phyloP scores from a whole-genome alignment of 805 yeast species.

The Lipomyces chichibuensis region DNA sequence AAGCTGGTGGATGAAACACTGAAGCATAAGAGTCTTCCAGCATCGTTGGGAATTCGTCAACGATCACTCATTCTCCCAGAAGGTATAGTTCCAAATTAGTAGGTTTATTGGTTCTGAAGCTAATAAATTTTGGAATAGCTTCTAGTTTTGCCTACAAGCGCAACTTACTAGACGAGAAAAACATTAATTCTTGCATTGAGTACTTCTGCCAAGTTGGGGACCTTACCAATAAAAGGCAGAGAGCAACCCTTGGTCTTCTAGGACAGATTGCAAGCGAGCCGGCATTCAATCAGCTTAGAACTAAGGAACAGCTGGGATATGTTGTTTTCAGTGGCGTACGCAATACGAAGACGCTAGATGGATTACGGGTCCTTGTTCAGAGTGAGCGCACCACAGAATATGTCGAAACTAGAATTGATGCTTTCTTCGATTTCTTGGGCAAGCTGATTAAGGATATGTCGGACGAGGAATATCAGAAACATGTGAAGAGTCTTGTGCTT shows the following conservation, averaged over 20 bases:
- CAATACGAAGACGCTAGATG: conserved; percentile 69
- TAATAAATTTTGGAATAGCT: conserved; percentile 49
- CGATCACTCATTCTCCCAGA: conserved; percentile 47
- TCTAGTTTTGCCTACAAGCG: conserved; percentile 48
- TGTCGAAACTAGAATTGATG: conserved; percentile 74
- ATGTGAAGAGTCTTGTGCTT: conserved; percentile 67
- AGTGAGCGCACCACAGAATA: conserved; percentile 77
- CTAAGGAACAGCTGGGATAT: conserved; percentile 93
- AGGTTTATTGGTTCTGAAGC: conserved; percentile 49
- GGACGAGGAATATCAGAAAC: conserved; percentile 66
- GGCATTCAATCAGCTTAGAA: conserved; percentile 83
- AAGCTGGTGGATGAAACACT: conserved; percentile 50
- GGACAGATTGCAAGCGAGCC: conserved; percentile 82
- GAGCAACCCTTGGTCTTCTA: conserved; percentile 63
- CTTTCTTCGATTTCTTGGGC: conserved; percentile 58
- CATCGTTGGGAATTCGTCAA: conserved; percentile 49
- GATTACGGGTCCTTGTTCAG: conserved; percentile 76
- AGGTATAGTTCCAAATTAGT: conserved; percentile 20
- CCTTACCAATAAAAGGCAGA: conserved; percentile 48
- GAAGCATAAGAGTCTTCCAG: conserved; percentile 48
- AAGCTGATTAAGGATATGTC: conserved; percentile 54
- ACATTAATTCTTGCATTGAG: conserved; percentile 83
- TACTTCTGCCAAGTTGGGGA: conserved; percentile 70
- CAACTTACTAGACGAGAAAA: conserved; percentile 62
- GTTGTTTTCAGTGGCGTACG: conserved; percentile 82